Base-by-base conservation (phyloP, 2,329 filamentous ascomycete species). In the Fusarium penzigii region DNA sequence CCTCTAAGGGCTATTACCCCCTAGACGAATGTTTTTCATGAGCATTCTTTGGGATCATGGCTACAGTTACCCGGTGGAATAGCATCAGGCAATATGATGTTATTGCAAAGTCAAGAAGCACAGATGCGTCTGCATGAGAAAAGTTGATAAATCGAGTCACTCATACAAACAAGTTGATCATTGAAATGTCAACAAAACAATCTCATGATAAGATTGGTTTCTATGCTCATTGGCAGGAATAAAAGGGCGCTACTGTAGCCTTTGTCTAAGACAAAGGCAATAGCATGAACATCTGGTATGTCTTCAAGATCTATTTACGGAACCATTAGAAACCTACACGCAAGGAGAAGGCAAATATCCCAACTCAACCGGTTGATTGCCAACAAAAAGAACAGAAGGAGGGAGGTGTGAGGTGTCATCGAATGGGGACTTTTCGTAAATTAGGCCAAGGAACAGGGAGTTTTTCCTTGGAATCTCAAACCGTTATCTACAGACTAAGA, bases 231-330 rank as follows among this genome's bases (percentile, higher is more conserved):
- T 25, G 54, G 49, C 9, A 43, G 46, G 43, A 42, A 46, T 29
- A 44, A 48, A 47, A 46, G 39, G 43, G 32, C 39, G 46, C 12
- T 39, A 47, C 41, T 38, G 50, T 17, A 39, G 38, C 38, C 38
- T 29, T 41, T 49, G 51, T 49, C 51, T 58, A 36, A 36, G 20
- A 40, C 38, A 55, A 36, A 36, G 10, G 32, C 32, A 36, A 36
- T 36, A 36, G 10, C 32, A 14, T 36, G 10, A 36, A 12, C 13
- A 36, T 36, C 48, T 60, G 54, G 54, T 36, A 61, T 59, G 57
- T 44, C 34, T 38, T 38, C 42, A 38, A 42, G 52, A 25, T 40
- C 50, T 55, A 46, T 50, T 42, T 53, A 40, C 51, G 58, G 32
- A 42, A 40, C 44, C 42, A 46, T 40, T 43, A 25, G 17, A 57